phyloP scores from a whole-genome alignment of 2,329 filamentous ascomycete species.

The Aspergillus persii region DNA sequence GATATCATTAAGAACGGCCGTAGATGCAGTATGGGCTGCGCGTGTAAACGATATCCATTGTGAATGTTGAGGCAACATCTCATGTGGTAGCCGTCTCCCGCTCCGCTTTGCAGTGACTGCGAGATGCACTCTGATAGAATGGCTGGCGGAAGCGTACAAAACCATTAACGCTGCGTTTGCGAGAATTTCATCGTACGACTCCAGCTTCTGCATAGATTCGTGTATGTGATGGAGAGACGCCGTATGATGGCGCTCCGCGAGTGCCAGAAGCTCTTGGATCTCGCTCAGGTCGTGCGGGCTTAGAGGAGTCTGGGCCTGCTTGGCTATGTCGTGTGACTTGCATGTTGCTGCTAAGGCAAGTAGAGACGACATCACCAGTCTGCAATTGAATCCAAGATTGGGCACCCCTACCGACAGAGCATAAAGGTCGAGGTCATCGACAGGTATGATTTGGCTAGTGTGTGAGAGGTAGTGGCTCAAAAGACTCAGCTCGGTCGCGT shows the following conservation, averaged over 20 bases:
- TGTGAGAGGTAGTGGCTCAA: slow-evolving; percentile 45
- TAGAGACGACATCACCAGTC: slow-evolving; percentile 43
- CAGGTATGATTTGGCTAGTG: slow-evolving; percentile 38
- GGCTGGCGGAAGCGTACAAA: slow-evolving; percentile 41
- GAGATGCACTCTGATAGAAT: slow-evolving; percentile 37
- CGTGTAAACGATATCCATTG: slow-evolving; percentile 42
- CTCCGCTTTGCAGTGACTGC: slow-evolving; percentile 19
- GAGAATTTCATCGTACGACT: slow-evolving; percentile 36
- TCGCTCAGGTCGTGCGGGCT: slow-evolving; percentile 18
- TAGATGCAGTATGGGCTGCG: slow-evolving; percentile 35
- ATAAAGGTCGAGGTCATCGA: slow-evolving; percentile 40
- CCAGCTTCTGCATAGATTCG: slow-evolving; percentile 27
- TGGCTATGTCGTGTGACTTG: slow-evolving; percentile 32
- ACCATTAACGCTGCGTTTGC: slow-evolving; percentile 46
- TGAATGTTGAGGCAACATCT: slow-evolving; percentile 32
- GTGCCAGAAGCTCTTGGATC: slow-evolving; percentile 16
- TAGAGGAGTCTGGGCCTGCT: background rate
- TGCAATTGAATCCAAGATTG: slow-evolving; percentile 41
- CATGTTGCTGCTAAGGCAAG: slow-evolving; percentile 44
- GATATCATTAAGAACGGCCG: slow-evolving; percentile 27
- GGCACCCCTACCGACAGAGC: slow-evolving; percentile 45
- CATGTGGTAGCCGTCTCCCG: slow-evolving; percentile 16
- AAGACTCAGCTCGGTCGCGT: slow-evolving; percentile 35
- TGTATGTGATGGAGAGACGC: slow-evolving; percentile 41
- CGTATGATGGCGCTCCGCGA: slow-evolving; percentile 40